A percentile compares a stretch with the other conserved stretches of the same genome.
These are phyloP conservation scores for Pharus latifolius DNA, from an alignment of 176 grass and related monocot species.

Conservation along the genomic window DNA sequence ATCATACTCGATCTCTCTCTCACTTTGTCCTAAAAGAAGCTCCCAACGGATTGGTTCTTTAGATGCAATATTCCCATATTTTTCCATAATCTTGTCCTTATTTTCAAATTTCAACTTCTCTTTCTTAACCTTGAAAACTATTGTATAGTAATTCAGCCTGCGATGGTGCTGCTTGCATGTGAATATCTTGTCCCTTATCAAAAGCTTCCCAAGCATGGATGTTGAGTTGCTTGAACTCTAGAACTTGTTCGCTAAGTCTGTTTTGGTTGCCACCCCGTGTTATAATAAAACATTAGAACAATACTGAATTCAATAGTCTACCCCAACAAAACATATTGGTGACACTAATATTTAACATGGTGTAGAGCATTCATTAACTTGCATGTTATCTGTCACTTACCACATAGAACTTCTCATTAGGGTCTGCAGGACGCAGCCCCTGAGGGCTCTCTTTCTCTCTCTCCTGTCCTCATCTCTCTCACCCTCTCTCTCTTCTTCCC, in stretches of 20 bases:
- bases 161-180: slow-evolving; percentile 53
- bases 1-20: slow-evolving; percentile 49
- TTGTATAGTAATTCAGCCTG: slow-evolving; percentile 44
- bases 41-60: slow-evolving; percentile 41
- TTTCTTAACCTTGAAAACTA: slow-evolving; percentile 37
- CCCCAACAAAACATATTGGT: background rate
- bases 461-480: too few relatives aligned
- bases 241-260: slow-evolving; percentile 40
- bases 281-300: background rate
- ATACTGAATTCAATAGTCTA: background rate
- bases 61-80: slow-evolving; percentile 52
- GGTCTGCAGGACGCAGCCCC: too few relatives aligned
- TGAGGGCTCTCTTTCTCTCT: too few relatives aligned
- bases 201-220: too few relatives aligned
- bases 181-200: slow-evolving; percentile 46
- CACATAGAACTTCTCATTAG: too few relatives aligned
- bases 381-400: too few relatives aligned
- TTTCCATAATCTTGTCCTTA: slow-evolving; percentile 44
- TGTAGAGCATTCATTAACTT: too few relatives aligned
- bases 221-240: too few relatives aligned
- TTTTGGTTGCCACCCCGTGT: slow-evolving; percentile 49
- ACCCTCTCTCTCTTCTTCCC: too few relatives aligned
- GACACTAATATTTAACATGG: too few relatives aligned
- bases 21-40: slow-evolving; percentile 42
- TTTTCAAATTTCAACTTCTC: slow-evolving; percentile 27